Evolutionary conservation across 2,329 filamentous ascomycete species (phyloP), one percentile per base, ranked within the genome.

Genomic region (Monosporascus sp.): DNA sequence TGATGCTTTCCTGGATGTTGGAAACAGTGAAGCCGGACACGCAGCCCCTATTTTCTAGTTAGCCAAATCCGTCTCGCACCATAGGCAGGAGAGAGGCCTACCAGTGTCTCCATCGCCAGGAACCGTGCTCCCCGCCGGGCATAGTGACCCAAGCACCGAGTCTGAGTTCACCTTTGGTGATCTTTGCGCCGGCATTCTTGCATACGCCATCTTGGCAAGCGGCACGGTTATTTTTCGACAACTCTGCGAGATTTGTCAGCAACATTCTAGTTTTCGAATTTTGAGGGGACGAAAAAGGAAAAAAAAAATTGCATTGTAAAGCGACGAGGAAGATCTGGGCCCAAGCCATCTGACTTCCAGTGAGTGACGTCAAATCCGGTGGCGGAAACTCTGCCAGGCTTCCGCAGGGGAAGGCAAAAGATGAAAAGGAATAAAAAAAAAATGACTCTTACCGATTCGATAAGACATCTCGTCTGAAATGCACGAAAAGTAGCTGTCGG

Each of bases 51-150:
- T 22, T 3, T 31, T 35, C 26, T 7, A n/a, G 43, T 53, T 48
- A 48, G 50, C 48, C 47, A 55, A 52, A 47, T 47, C 16, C 37
- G 17, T 17, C 31, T 26, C 31, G 51, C 31, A 56, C 53, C 20
- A 47, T 27, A 51, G 22, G 22, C 41, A 45, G 45, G 45, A 24
- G 47, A 52, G 47, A 38, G 44, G 63, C 80, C 66, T 78, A 95
- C 93, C 93, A 97, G 69, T 97, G 93, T 67, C 87, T 88, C 85
- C 88, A 97, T 53, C 75, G 70, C 83, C 85, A 96, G 64, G 78
- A 79, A 43, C 82, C 81, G 64, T 85, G 78, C 0, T 81, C 78
- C 0, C 76, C 63, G 31, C 35, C 51, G 1, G 74, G 50, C 59
- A 87, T 80, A 8, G 80, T 80, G 58, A 96, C 80, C 77, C 86